Evolutionary conservation across 2,329 filamentous ascomycete genomes (phyloP).

Genomic region (Boeremia exigua): DNA sequence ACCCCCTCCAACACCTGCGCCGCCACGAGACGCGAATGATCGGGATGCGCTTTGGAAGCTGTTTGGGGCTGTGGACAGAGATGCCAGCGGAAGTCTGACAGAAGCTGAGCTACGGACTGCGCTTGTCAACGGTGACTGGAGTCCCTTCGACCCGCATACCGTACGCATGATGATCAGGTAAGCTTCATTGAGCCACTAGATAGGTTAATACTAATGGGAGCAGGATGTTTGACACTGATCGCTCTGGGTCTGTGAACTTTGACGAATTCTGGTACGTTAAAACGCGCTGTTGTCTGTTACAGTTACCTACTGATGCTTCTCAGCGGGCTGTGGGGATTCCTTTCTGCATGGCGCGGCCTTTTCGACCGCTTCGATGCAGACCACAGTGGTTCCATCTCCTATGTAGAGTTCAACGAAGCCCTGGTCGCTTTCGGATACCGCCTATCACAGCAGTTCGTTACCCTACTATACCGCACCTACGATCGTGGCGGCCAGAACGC

Average conservation of each 20-base stretch:
- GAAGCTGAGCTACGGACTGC: conserved; percentile 87
- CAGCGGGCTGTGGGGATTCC: conserved; percentile 87
- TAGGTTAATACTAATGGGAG: conserved; percentile 1
- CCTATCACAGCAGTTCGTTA: conserved; percentile 81
- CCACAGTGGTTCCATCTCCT: conserved; percentile 82
- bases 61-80: conserved; percentile 89
- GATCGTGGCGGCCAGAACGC: conserved; percentile 63
- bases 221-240: conserved; percentile 94
- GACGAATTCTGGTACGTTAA: conserved; percentile 79
- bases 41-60: conserved; percentile 77
- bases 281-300: not conserved
- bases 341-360: conserved; percentile 89
- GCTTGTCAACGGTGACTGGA: conserved; percentile 95
- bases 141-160: conserved; percentile 89
- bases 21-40: conserved; percentile 66
- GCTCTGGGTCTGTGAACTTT: conserved; percentile 87
- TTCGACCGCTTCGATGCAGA: conserved; percentile 96
- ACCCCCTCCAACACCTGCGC: conserved; percentile 56
- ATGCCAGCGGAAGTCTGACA: conserved; percentile 80
- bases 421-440: conserved; percentile 87
- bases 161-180: conserved; percentile 94
- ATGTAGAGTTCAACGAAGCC: conserved; percentile 87
- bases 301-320: conserved; percentile 8
- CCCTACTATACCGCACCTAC: conserved; percentile 85
- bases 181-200: not conserved